A percentile compares a stretch with the other conserved stretches of the same genome.
These are phyloP conservation scores for Epichloe bromicola DNA, from an alignment of 2,329 filamentous ascomycete species.

Conservation along the genomic window DNA sequence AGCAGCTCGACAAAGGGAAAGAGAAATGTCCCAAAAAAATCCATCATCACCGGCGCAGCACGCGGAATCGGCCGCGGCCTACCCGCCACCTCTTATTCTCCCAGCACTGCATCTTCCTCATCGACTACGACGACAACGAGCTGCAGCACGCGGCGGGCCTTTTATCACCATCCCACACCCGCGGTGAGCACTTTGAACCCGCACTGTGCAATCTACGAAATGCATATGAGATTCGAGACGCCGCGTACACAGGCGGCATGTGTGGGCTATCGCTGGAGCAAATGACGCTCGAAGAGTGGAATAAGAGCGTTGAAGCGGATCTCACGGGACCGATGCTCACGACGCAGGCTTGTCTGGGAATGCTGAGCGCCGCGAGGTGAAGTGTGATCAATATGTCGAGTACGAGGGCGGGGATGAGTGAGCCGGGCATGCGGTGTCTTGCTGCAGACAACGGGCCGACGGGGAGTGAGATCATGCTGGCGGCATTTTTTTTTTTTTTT, in stretches of 20 bases:
- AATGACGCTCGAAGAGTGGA: slow-evolving; percentile 25
- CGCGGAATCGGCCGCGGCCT: slow-evolving; percentile 3
- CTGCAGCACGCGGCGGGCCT: slow-evolving; percentile 11
- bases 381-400: slow-evolving; percentile 31
- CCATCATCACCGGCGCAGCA: slow-evolving; percentile 13
- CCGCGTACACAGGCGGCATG: slow-evolving; percentile 23
- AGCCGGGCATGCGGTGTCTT: slow-evolving; percentile 18
- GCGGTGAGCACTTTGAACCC: slow-evolving; percentile 11
- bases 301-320: slow-evolving; percentile 22
- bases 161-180: slow-evolving; percentile 9
- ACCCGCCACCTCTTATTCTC: too few relatives aligned
- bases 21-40: slow-evolving; percentile 5
- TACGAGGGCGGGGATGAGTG: slow-evolving; percentile 34
- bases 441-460: too few relatives aligned
- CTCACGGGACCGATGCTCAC: slow-evolving; percentile 23
- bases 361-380: slow-evolving; percentile 13
- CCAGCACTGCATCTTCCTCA: too few relatives aligned
- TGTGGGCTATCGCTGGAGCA: slow-evolving; percentile 16
- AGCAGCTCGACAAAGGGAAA: too few relatives aligned
- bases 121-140: too few relatives aligned
- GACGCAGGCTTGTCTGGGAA: slow-evolving; percentile 16
- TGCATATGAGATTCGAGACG: slow-evolving; percentile 17
- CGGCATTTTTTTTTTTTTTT: slow-evolving; percentile 16
- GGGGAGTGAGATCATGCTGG: slow-evolving; percentile 4
- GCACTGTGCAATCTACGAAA: slow-evolving; percentile 19